Conservation (phyloP, 495 filamentous ascomycete genomes). For the Pyronema omphalodes region DNA sequence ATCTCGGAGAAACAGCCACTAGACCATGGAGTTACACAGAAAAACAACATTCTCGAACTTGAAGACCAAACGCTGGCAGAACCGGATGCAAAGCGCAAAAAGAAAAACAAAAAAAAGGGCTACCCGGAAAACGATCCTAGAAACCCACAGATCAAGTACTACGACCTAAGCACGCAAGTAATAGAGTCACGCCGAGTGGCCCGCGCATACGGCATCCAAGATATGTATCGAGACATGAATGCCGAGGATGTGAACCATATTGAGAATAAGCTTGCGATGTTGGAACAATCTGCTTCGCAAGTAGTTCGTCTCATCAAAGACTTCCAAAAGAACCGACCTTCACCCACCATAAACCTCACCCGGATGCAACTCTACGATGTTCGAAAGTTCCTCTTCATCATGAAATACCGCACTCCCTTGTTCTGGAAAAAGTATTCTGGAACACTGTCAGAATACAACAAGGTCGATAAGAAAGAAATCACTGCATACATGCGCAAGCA, state of each 20-base stretch:
- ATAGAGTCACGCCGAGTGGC: conserved; percentile 10
- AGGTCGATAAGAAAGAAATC: conserved; percentile 27
- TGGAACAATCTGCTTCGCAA: conserved; percentile 15
- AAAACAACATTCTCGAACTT: too few relatives aligned
- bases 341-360: conserved; percentile 24
- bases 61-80: too few relatives aligned
- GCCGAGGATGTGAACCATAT: conserved; percentile 11
- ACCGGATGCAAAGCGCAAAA: too few relatives aligned
- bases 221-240: conserved; percentile 26
- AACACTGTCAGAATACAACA: conserved; percentile 25
- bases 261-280: conserved; percentile 20
- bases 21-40: too few relatives aligned
- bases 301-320: conserved; percentile 15
- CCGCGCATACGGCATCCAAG: conserved; percentile 22
- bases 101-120: too few relatives aligned
- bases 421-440: conserved; percentile 26
- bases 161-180: neutral
- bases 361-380: conserved; percentile 28
- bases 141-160: conserved; percentile 3
- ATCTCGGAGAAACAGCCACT: too few relatives aligned
- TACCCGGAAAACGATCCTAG: neutral
- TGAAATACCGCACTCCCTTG: conserved; percentile 29
- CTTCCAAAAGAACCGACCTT: conserved; percentile 7
- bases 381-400: conserved; percentile 37
- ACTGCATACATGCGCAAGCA: conserved; percentile 30